Conservation (phyloP, 129 eudicot species). For the Erigeron canadensis region DNA sequence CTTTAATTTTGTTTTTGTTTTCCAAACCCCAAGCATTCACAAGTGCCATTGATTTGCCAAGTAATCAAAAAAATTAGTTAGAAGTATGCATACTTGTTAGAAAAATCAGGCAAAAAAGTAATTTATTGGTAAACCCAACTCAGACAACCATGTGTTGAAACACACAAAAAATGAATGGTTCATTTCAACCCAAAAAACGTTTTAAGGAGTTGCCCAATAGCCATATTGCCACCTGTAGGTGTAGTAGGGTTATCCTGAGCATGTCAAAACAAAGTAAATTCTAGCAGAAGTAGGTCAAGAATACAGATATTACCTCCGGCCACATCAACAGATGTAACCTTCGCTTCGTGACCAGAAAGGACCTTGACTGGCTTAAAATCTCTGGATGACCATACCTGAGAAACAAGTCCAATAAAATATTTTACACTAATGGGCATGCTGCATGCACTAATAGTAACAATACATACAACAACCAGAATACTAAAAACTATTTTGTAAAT, state of each 20-base stretch:
- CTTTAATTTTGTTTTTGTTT: too few relatives aligned
- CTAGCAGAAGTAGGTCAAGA: neutral
- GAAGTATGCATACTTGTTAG: too few relatives aligned
- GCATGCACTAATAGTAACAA: too few relatives aligned
- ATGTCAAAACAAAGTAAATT: neutral
- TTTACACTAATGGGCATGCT: neutral
- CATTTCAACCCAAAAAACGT: neutral
- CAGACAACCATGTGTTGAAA: neutral
- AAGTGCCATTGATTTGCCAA: too few relatives aligned
- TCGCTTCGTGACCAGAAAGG: conserved; percentile 85
- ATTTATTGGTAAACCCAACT: neutral
- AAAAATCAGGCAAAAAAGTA: neutral
- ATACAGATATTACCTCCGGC: conserved; percentile 53
- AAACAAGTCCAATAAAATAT: conserved; percentile 10
- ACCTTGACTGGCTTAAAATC: conserved; percentile 93
- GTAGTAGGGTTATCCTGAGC: neutral
- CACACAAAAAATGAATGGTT: neutral
- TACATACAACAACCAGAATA: neutral
- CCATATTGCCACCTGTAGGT: too few relatives aligned
- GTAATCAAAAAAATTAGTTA: neutral
- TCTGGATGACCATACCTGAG: conserved; percentile 89
- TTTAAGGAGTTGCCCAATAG: neutral
- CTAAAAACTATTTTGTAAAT: neutral
- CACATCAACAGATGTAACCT: conserved; percentile 78
- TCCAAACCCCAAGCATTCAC: too few relatives aligned